Base-by-base conservation (phyloP, 1,284 basidiomycete genomes). In the Hypsizygus ulmarius region DNA sequence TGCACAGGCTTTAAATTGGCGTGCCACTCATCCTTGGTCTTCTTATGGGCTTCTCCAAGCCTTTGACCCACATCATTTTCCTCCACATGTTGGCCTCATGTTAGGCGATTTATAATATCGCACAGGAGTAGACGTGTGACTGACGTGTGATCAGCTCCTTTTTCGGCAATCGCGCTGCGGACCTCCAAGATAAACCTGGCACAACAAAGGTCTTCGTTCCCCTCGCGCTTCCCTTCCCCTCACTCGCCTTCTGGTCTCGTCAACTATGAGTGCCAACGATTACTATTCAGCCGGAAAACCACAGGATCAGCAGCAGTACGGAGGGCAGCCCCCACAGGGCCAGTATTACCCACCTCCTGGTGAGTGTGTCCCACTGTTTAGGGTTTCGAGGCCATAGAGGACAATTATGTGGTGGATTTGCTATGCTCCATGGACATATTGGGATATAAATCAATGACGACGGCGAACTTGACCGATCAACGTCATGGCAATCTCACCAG, bases 331-430 rank as follows among this genome's bases (percentile, higher is more conserved):
- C 3, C 58, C 53, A 11, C 63, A 61, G 28, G 64, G 62, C 27
- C 64, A 65, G 29, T 84, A 88, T 57, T 86, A 87, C 59, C 84
- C 84, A 42, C 86, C 84, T 32, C 72, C 73, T 66, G 85, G 87
- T 82, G 43, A 39, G 74, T 63, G 33, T 10, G 21, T 10, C 27
- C 15, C 15, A 40, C 30, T 40, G 15, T 18, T 47, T 12, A 30
- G 32, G 12, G 32, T 4, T 34, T 25, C 7, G 21, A 25, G 21
- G 21, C 21, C 21, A 25, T 25, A 7, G 21, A 25, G 4, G 21
- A 7, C 3, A 25, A 7, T 7, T 25, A 25, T 25, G 21, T 3
- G 21, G 21, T 4, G 21, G 21, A 25, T 4, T 25, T 3, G 7
- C 21, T 25, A 4, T n/a, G n/a, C n/a, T n/a, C n/a, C n/a, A n/a